Evolutionary conservation across 1,284 basidiomycete genomes (phyloP), one percentile per base, ranked within the genome.

Genomic region (Apiotrichum sp.): DNA sequence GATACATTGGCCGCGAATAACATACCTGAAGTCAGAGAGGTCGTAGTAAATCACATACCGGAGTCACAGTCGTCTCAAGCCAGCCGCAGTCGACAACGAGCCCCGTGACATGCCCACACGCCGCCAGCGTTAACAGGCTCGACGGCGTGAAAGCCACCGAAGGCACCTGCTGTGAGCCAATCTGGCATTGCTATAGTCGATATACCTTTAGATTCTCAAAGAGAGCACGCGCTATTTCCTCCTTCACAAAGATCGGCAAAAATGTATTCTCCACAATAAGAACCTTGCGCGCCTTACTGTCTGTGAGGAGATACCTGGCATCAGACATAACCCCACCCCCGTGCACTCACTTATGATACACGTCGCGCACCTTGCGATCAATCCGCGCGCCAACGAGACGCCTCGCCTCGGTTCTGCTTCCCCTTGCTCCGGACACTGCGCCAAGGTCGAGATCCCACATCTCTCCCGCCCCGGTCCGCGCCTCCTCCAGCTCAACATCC

Each of bases 51-150:
- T 16, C 11, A 78, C 87, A 55, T 67, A 95, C 93, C 0, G 95
- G 92, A 42, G 95, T 80, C 7, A 86, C 84, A 3, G 86, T 87
- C 0, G 92, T 87, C 73, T 98, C 93, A 1, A 95, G 81, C 70
- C 93, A 86, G 0, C 95, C 96, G 62, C 86, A 86, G 66, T 98
- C 93, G 2, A 98, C 79, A 0, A 98, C 93, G 6, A 98, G 82
- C 1, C 93, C 95, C 0, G 91, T 93, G 62, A 92, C 87, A 56
- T 88, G 80, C 4, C 96, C 95, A 2, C 86, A 83, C 1, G 92
- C 86, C 55, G 96, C 80, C 13, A 98, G 78, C 0, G 90, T 83
- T 9, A 96, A 81, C 1, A 98, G 76, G 64, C 90, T 89, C 56
- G 89, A 86, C 7, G 89, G 86, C 0, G 88, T 87, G 74, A 98